Evolutionary conservation across 1,284 basidiomycete genomes (phyloP), one percentile per base, ranked within the genome.

Genomic region (Xerocomus amazonicus): DNA sequence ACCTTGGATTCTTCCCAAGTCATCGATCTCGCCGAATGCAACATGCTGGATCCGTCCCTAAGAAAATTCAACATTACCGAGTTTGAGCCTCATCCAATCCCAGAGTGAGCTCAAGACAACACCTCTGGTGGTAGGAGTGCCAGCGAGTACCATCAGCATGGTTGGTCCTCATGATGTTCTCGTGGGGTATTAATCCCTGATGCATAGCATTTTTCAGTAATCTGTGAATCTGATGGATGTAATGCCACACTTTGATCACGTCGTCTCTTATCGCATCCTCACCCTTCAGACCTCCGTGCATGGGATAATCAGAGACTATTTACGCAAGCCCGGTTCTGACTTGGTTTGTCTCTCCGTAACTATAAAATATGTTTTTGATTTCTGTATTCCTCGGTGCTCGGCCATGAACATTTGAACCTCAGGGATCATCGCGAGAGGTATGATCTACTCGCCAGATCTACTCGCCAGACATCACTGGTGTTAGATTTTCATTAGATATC

Each of bases 141-240:
- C 4, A 23, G 16, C 35, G 50, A 17, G 48, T 42, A 29, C 53
- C 17, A 23, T 23, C 45, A 40, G 51, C 13, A 28, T 60, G 87
- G 87, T 90, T 54, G 75, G 76, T 19, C 79, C 79, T 46, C 77
- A 89, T 60, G 88, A 97, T 61, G 92, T 95, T 39, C 81, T 97
- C 29, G 83, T 98, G 42, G 81, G 27, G 23, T 16, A 31, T 40
- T 50, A 31, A 50, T 45, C 19, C 19, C 16, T 56, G 32, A 56
- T 58, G 38, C 39, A 3, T 47, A 33, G 39, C 45, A 50, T 56
- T 52, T 7, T 40, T 29, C 56, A 92, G 90, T 91, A 49, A 92
- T 95, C 55, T 95, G 92, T 68, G 91, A 91, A 29, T 91, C 87
- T 41, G 92, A 95, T 78, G 90, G 92, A 95, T 78, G 90, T 88